phyloP scores from a whole-genome alignment of 495 filamentous ascomycete species.

The Trichoderma parareesei region DNA sequence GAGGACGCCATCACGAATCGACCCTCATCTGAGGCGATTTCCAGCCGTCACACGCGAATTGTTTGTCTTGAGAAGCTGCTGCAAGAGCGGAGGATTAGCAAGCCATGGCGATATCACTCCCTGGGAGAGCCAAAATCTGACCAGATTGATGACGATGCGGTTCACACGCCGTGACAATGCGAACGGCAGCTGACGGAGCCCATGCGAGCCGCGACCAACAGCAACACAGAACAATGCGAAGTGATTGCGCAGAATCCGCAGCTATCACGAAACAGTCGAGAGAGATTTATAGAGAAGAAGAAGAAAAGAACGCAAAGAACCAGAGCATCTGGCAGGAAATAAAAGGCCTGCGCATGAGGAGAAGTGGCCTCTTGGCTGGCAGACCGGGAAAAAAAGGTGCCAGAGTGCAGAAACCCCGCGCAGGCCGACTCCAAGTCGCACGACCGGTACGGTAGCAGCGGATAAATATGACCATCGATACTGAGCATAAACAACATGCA shows the following conservation, averaged over 20 bases:
- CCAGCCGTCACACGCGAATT: neutral
- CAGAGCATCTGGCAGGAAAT: neutral
- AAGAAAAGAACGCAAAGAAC: neutral
- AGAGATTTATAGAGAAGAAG: neutral
- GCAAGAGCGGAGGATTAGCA: neutral
- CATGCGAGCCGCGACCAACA: neutral
- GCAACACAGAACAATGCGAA: neutral
- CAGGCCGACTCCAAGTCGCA: neutral
- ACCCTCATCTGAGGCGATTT: conserved; percentile 12
- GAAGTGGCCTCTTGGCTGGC: neutral
- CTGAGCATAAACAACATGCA: neutral
- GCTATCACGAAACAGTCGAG: neutral
- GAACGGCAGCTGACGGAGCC: neutral
- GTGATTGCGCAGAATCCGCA: neutral
- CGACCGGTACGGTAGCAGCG: neutral
- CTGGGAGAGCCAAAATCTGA: neutral
- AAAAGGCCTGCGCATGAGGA: neutral
- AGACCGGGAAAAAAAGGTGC: neutral
- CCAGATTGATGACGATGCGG: neutral
- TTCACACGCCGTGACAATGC: neutral
- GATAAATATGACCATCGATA: neutral
- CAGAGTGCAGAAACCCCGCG: neutral
- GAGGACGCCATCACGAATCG: conserved; percentile 12
- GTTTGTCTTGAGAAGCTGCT: neutral
- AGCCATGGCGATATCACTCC: too few relatives aligned